Evolutionary conservation across 352 stramenopile species (phyloP).

Genomic region (Phytophthora constricta): DNA sequence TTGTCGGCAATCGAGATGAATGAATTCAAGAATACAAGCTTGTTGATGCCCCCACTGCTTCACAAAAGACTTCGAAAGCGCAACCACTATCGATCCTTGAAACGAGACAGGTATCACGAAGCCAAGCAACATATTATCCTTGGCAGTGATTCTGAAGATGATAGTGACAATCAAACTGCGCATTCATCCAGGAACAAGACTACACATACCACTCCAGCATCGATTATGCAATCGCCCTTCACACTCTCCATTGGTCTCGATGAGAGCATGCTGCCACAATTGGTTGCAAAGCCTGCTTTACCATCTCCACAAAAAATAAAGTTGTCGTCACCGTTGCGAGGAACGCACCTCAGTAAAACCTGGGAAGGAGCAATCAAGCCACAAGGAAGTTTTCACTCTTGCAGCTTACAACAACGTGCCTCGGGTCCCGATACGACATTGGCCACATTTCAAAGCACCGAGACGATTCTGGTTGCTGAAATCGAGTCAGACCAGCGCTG

Average conservation of each 20-base stretch:
- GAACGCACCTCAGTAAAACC: slow-evolving; percentile 12
- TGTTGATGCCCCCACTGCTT: neutral
- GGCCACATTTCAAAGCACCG: slow-evolving; percentile 38
- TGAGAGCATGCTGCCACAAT: slow-evolving; percentile 10
- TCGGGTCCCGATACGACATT: slow-evolving; percentile 25
- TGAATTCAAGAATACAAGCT: neutral
- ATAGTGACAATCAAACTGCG: slow-evolving; percentile 14
- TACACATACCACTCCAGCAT: neutral
- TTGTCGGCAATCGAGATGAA: neutral
- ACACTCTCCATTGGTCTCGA: neutral
- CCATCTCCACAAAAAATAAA: slow-evolving; percentile 3
- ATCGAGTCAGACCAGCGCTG: slow-evolving; percentile 50
- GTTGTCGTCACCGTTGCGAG: too few species aligned
- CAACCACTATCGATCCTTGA: slow-evolving; percentile 1
- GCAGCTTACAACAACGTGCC: slow-evolving; percentile 5
- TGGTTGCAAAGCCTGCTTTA: slow-evolving; percentile 3
- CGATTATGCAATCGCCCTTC: neutral
- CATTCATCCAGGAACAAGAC: slow-evolving; percentile 13
- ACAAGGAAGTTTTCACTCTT: neutral
- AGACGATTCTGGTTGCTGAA: slow-evolving; percentile 48
- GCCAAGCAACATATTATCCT: neutral
- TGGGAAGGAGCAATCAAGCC: slow-evolving; percentile 15
- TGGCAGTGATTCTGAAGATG: neutral
- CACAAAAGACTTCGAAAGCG: slow-evolving; percentile 2
- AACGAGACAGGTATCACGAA: neutral